Base-by-base conservation (phyloP, 2,329 filamentous ascomycete species). In the Hypoxylon sp. region DNA sequence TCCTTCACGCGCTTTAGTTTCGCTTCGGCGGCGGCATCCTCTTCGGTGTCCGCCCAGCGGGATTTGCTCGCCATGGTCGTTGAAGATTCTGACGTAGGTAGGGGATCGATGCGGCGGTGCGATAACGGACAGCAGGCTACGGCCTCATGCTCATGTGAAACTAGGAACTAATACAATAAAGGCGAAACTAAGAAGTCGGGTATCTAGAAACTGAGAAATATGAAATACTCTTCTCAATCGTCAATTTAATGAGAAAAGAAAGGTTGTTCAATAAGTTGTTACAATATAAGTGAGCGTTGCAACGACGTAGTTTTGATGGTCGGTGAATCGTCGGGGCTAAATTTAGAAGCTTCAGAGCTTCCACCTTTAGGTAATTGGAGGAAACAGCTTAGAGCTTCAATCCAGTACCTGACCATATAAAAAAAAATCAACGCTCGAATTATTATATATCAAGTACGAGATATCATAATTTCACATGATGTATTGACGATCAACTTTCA, bases 11-110 rank as follows among this genome's bases (percentile, higher is more conserved):
- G 87, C 79, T 91, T 95, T 59, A 89, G 85, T 74, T 89, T 88
- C 19, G 89, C 89, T 64, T 92, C 90, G 43, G 90, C 84, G 45
- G 88, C 91, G 21, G 88, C 88, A 77, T 97, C 94, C 71, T 94
- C 92, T 72, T 92, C 92, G 47, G 91, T 89, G 74, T 94, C 88
- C 70, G 92, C 93, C 96, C 96, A 99, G 79, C 95, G 89, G 53
- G 95, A 97, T 76, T 88, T 89, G 74, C 82, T 82, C 50, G 88
- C 84, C 88, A 91, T 91, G 48, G 60, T 71, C 63, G 27, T 51
- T 14, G 48, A 2, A 53, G 19, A 54, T 29, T 14, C 19, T 57
- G 34, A 45, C 54, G 37, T 41, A 41, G 34, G 47, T 47, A 63
- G 59, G 2, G n/a, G 34, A 34, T 58, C 56, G 16, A 41, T 41